These are phyloP conservation scores for Lotus japonicus DNA, from an alignment of 306 rosid genomes.

Conservation along the genomic window DNA sequence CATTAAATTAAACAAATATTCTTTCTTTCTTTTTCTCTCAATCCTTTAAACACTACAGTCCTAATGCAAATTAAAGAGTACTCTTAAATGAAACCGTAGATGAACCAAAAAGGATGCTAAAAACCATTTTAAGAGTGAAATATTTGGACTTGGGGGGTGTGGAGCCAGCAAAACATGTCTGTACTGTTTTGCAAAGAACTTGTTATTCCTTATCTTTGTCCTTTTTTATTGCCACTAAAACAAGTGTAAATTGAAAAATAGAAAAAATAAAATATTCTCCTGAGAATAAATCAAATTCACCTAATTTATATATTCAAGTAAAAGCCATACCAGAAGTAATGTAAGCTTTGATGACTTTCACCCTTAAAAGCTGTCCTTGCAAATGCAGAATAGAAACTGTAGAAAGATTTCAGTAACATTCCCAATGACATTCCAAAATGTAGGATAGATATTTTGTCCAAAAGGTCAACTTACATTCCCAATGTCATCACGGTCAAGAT, in stretches of 20 bases:
- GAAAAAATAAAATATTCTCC: neutral
- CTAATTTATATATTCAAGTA: conserved; percentile 8
- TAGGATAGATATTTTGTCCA: conserved; percentile 1
- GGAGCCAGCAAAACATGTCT: neutral
- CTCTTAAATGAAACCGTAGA: no score
- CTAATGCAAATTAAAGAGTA: no score
- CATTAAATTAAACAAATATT: neutral
- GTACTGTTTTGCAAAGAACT: neutral
- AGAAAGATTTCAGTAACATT: conserved; percentile 18
- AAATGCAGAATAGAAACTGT: conserved; percentile 84
- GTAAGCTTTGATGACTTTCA: conserved; percentile 91
- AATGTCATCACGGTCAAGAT: conserved; percentile 79
- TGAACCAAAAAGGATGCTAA: no score
- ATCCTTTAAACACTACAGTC: no score
- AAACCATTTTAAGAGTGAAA: no score
- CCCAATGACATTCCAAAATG: conserved; percentile 11
- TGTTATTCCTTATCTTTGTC: neutral
- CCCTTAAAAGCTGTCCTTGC: conserved; percentile 95
- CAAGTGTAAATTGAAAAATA: neutral
- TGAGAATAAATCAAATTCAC: neutral
- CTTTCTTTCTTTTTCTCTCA: no score
- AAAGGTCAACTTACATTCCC: conserved; percentile 74
- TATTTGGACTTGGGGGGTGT: no score
- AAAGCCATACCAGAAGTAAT: conserved; percentile 79
- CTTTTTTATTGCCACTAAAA: neutral